Base-by-base conservation (phyloP, 306 rosid genomes). In the Quercus parvula region DNA sequence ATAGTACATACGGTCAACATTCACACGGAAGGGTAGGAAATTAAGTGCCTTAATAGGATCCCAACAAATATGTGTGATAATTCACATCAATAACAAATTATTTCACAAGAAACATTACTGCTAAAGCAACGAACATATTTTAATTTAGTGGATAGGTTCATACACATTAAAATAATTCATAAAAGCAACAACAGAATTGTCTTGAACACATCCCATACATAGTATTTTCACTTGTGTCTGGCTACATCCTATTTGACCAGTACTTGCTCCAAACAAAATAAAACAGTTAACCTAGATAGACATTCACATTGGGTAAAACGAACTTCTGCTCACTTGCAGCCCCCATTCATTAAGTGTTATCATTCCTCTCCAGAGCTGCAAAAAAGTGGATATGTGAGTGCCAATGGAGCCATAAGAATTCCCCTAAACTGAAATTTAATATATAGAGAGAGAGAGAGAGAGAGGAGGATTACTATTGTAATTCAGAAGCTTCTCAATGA, bases 401-500 rank as follows among this genome's bases (percentile, higher is more conserved):
- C 70, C n/a, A 70, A 20, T 67, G 59, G 41, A 49, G 56, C 17
- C 30, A 51, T n/a, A 41, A 2, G 18, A 38, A 78, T 17, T 9
- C 28, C 8, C 25, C 25, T 33, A 79, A 44, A 68, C 22, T 79
- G 0, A 38, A 35, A 54, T 35, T 7, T 24, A 22, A 76, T 1
- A 9, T 56, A 2, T 25, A 14, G 55, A 8, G n/a, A 79, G 19
- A 63, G 57, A 76, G 80, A 31, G 44, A 38, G 44, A 38, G 41
- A 33, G 41, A 35, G 59, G 72, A 73, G 27, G 54, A 68, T 89
- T 89, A 95, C 98, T 78, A 30, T 93, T 95, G 93, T 93, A 95
- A 86, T 95, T 95, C 76, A 95, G 87, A 81, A 93, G 94, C 94
- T 95, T 95, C 89, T 95, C 98, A 38, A 95, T 93, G 79, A 95